Conservation (phyloP, 257 asterid species). For the Echites panduratus region DNA sequence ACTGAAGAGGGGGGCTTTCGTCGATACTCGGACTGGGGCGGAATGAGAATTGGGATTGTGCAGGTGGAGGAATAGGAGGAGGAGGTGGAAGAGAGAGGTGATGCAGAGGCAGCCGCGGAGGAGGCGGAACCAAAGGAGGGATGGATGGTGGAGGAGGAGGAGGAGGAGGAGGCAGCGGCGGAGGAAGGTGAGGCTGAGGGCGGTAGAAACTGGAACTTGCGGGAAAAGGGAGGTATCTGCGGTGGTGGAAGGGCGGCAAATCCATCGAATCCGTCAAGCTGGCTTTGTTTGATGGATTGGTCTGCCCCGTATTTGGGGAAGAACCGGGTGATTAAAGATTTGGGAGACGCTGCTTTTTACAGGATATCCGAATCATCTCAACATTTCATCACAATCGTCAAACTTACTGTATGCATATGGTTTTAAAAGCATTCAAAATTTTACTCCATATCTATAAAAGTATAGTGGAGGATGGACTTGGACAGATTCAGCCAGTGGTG, state of each 20-base stretch:
- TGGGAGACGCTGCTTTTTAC: neutral
- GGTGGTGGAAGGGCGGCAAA: constrained; percentile 34
- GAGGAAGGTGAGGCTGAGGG: constrained; percentile 24
- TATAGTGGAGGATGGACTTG: too few species aligned
- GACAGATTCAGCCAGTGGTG: too few species aligned
- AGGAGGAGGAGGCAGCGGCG: constrained; percentile 25
- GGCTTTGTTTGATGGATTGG: neutral
- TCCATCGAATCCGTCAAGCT: constrained; percentile 10
- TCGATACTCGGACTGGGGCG: constrained; percentile 18
- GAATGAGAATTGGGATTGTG: constrained; percentile 27
- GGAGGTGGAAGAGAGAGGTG: constrained; percentile 19
- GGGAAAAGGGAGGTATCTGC: constrained; percentile 39
- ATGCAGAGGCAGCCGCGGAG: constrained; percentile 22
- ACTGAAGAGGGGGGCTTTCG: constrained; percentile 21
- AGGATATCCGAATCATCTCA: neutral
- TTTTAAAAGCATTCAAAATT: too few species aligned
- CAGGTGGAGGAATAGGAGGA: constrained; percentile 18
- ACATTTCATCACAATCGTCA: too few species aligned
- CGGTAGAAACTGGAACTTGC: constrained; percentile 21
- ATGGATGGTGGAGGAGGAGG: constrained; percentile 22
- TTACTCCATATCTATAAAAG: too few species aligned
- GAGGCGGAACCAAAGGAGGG: constrained; percentile 19
- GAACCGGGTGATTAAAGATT: neutral
- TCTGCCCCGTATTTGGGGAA: neutral
- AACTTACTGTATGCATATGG: too few species aligned